Evolutionary conservation across 208 protist genomes (phyloP).

Genomic region (Vickermania ingenoplastis): DNA sequence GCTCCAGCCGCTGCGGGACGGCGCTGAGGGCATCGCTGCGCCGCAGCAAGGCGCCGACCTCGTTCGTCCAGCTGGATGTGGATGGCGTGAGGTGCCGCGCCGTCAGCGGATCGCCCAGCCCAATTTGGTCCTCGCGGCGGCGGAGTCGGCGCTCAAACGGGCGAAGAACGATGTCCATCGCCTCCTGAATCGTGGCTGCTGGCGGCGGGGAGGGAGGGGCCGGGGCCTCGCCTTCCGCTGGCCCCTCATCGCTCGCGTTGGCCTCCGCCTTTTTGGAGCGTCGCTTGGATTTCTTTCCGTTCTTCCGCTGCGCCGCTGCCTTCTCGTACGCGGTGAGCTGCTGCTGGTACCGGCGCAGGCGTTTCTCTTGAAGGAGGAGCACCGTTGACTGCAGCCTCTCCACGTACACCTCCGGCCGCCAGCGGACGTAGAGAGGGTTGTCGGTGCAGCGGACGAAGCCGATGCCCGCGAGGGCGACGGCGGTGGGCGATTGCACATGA

Average conservation of each 20-base stretch:
- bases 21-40: constrained; percentile 39
- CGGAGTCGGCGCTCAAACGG: background rate
- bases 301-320: background rate
- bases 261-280: too few relatives aligned
- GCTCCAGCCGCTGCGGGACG: constrained; percentile 30
- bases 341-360: background rate
- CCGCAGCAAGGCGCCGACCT: constrained; percentile 30
- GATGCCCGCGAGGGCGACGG: constrained; percentile 21
- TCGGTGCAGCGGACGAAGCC: constrained; percentile 37
- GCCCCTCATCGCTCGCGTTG: background rate
- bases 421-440: constrained; percentile 59
- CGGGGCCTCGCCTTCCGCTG: background rate
- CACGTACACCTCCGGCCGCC: constrained; percentile 28
- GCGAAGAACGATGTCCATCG: background rate
- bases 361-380: background rate
- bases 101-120: background rate
- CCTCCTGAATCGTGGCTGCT: background rate
- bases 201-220: background rate
- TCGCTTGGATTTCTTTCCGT: constrained; percentile 2
- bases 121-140: background rate
- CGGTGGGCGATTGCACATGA: constrained; percentile 6
- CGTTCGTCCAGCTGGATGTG: constrained; percentile 27
- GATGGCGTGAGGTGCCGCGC: background rate
- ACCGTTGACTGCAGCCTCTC: constrained; percentile 1
- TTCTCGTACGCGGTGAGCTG: constrained; percentile 8